Conservation (phyloP, 192 early-diverging fungal genomes). For the Backusella circina region DNA sequence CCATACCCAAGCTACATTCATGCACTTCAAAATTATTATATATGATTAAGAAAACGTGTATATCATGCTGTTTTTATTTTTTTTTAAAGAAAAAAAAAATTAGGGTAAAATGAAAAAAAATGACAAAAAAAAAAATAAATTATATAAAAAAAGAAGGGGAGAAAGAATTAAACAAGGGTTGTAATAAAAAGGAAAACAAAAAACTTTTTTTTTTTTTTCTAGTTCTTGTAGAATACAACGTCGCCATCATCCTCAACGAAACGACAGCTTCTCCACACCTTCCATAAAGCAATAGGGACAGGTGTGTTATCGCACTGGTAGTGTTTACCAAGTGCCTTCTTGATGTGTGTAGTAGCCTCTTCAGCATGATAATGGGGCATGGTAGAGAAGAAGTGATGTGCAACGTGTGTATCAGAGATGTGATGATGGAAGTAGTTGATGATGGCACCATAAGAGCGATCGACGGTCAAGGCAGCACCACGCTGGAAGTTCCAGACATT, state of each 20-base stretch:
- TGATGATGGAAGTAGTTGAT: constrained; percentile 80
- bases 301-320: constrained; percentile 79
- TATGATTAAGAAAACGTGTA: neutral
- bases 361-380: constrained; percentile 96
- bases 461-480: constrained; percentile 84
- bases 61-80: neutral
- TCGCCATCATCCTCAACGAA: constrained; percentile 94
- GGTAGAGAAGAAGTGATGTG: constrained; percentile 93
- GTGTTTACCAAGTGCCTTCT: constrained; percentile 77
- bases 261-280: constrained; percentile 63
- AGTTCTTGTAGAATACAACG: constrained; percentile 61
- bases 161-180: neutral
- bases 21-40: neutral
- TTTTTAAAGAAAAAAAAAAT: neutral
- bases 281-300: constrained; percentile 65
- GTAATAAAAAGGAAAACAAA: neutral
- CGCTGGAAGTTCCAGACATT: constrained; percentile 87
- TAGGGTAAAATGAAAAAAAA: neutral
- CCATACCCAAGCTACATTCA: neutral
- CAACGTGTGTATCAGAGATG: constrained; percentile 90
- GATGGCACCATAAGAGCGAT: constrained; percentile 84
- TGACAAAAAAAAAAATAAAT: neutral
- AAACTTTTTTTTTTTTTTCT: constrained; percentile 21
- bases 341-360: constrained; percentile 81
- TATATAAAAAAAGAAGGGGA: constrained; percentile 1